Base-by-base conservation (phyloP, 768 basidiomycete genomes). In the Pleurotus tuber-regium region DNA sequence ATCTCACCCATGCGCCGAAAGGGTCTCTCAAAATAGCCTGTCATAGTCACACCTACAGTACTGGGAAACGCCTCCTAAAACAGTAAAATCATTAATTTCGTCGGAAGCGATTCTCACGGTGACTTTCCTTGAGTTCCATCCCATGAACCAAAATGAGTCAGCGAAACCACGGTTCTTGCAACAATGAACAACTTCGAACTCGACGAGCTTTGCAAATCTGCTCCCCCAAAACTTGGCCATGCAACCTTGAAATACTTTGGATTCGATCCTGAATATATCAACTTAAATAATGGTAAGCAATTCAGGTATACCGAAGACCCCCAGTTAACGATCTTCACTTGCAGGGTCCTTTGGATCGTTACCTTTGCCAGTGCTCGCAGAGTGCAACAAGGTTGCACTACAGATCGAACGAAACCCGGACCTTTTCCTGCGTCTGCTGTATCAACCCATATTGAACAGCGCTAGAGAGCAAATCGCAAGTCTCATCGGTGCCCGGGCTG, bases 341-440 rank as follows among this genome's bases (percentile, higher is more conserved):
- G 67, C 19, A 71, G 75, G 53, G 54, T 63, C 53, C 26, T 53
- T 42, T 6, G 82, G 82, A 3, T 72, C 78, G 4, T 56, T 75
- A 0, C 77, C 82, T 0, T 61, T 59, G 3, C 74, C 78, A 4
- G 82, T 84, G 12, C 62, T 67, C 14, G 65, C 63, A 14, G 70
- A 67, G 11, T 73, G 72, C 50, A 67, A 70, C 41, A 57, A 63
- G 4, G 46, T 75, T 43, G 63, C 69, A 1, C 51, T 65, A 16
- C 49, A 65, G 35, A 64, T 72, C 24, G 82, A 83, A 57, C 60
- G 71, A 4, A 79, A 74, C 53, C 77, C 80, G 1, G 82, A 83
- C 60, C 68, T 62, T 50, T 84, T 78, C 62, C 63, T 75, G 0
- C 71, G 68, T 11, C 24, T 75, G 12, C 56, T 57, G 4, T 67